Evolutionary conservation across 2,329 filamentous ascomycete genomes (phyloP), one percentile per base, ranked within the genome.

Genomic region (Botrytis sinoallii): DNA sequence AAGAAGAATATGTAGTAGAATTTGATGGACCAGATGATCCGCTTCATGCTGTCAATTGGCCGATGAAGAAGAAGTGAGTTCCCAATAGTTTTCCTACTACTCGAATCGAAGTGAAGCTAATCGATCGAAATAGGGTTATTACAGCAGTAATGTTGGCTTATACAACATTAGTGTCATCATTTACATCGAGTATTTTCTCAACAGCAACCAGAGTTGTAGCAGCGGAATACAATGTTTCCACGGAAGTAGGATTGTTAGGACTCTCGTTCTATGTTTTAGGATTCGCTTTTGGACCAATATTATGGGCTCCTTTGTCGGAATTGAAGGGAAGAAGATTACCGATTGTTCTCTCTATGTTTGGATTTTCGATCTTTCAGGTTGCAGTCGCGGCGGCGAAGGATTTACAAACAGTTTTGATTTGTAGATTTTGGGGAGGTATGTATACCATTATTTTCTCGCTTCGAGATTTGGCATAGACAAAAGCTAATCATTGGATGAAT

Each of bases 11-110:
- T 79, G 92, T 94, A 0, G 92, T 95, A 61, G 92, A 94, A 82
- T 97, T 97, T 80, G 91, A 95, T 77, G 94, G 94, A 0, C 91
- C 90, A 1, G 87, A 94, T 76, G 94, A 97, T 79, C 94, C 94
- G 3, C 80, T 95, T 75, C 94, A 97, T 82, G 92, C 93, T 1
- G 92, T 95, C 83, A 97, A 97, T 81, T 97, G 94, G 94, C 87
- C 92, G 0, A 80, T 92, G 71, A 88, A 84, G 80, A 95, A 93
- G 85, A 97, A 97, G 89, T 89, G 82, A 79, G 87, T 18, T 55
- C 14, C 3, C 25, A 16, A 55, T 85, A 63, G 12, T 25, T 67
- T 25, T 18, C 65, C 25, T n/a, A 29, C 40, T 18, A 40, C 25
- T 1, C 18, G 38, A 35, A 86, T 73, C 84, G 44, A 52, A 63